phyloP scores from a whole-genome alignment of 371 early-diverging fungal species.

The Circinella minor region DNA sequence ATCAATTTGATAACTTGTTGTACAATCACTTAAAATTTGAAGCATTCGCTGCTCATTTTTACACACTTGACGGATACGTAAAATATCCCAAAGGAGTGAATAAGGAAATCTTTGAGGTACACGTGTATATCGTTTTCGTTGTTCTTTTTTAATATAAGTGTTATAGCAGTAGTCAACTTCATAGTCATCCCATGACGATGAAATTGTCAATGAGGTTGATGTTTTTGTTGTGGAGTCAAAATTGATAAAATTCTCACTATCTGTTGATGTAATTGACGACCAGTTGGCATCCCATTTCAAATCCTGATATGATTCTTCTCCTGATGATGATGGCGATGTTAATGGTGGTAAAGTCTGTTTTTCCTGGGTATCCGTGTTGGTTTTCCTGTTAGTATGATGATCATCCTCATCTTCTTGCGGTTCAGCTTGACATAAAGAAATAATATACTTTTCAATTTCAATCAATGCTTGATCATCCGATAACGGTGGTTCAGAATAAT shows the following conservation, averaged over 20 bases:
- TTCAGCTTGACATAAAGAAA: constrained; percentile 28
- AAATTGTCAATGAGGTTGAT: too few species aligned
- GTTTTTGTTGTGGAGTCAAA: too few species aligned
- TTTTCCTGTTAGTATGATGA: not conserved
- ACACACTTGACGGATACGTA: constrained; percentile 40
- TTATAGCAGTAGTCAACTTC: too few species aligned
- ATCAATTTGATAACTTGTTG: constrained; percentile 19
- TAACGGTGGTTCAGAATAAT: constrained; percentile 26
- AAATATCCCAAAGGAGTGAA: constrained; percentile 33
- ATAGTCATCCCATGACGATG: too few species aligned
- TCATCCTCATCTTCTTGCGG: not conserved
- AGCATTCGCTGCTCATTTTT: constrained; percentile 16
- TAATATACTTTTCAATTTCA: constrained; percentile 28
- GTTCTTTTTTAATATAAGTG: not conserved
- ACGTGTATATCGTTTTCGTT: constrained; percentile 12
- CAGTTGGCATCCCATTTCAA: too few species aligned
- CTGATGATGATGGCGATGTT: not conserved
- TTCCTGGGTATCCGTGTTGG: not conserved
- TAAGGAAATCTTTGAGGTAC: constrained; percentile 19
- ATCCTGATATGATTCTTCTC: too few species aligned
- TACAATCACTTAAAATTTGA: constrained; percentile 12
- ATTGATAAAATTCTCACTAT: too few species aligned
- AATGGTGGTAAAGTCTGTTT: not conserved
- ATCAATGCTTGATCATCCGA: constrained; percentile 19
- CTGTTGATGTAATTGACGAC: too few species aligned